These are phyloP conservation scores for Aeschynomene evenia DNA, from an alignment of 306 rosid species.

Conservation along the genomic window DNA sequence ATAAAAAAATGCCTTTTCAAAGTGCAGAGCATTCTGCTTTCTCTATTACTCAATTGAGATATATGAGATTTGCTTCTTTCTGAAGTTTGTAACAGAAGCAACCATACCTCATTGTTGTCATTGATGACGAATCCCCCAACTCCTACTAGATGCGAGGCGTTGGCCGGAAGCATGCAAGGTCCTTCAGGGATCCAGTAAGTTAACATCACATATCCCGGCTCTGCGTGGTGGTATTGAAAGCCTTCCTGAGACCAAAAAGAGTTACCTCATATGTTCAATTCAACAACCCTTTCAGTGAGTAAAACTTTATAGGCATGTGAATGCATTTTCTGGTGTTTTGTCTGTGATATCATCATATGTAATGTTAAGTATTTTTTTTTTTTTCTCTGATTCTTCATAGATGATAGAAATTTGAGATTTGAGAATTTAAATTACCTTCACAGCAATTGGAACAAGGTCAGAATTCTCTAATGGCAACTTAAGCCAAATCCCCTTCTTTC, in stretches of 20 bases:
- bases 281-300: slow-evolving; percentile 1
- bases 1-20: background rate
- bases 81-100: slow-evolving; percentile 11
- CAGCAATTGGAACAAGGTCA: slow-evolving; percentile 75
- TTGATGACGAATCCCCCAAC: slow-evolving; percentile 91
- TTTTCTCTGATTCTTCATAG: background rate
- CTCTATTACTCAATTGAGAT: background rate
- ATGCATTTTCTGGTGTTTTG: background rate
- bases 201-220: slow-evolving; percentile 86
- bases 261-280: slow-evolving; percentile 28
- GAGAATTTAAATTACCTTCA: slow-evolving; percentile 68
- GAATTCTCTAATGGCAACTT: slow-evolving; percentile 70
- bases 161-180: slow-evolving; percentile 89
- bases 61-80: background rate
- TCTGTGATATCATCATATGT: background rate
- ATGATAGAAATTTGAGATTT: background rate
- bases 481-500: slow-evolving; percentile 97
- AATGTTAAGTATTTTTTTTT: background rate
- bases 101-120: slow-evolving; percentile 65
- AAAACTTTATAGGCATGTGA: background rate
- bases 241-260: slow-evolving; percentile 73
- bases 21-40: background rate
- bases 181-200: slow-evolving; percentile 96
- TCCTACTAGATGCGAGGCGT: slow-evolving; percentile 97
- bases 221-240: slow-evolving; percentile 89